Evolutionary conservation across 176 grass and related monocot species (phyloP).

Genomic region (Tillandsia fasciculata): DNA sequence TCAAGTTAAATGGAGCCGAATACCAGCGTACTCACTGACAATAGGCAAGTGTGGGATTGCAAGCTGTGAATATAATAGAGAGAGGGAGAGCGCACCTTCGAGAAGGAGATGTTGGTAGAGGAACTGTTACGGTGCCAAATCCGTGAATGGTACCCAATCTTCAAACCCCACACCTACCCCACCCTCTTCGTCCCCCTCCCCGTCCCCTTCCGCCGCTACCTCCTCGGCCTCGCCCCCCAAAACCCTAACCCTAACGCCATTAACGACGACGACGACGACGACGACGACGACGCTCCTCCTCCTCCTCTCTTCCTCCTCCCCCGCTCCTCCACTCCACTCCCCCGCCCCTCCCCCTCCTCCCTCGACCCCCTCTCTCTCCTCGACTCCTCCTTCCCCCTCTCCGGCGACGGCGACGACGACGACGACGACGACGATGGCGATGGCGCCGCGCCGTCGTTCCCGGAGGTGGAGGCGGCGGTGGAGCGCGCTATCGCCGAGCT

Average conservation of each 20-base stretch:
- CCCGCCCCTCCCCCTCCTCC: constrained; percentile 18
- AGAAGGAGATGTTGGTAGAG: constrained; percentile 35
- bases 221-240: constrained; percentile 27
- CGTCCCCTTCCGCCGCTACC: constrained; percentile 53
- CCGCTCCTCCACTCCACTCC: constrained; percentile 28
- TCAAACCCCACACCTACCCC: constrained; percentile 48
- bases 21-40: too few relatives aligned
- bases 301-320: constrained; percentile 50
- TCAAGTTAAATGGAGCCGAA: too few relatives aligned
- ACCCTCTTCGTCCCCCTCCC: constrained; percentile 49
- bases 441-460: constrained; percentile 37
- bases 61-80: too few relatives aligned
- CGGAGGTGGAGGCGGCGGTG: constrained; percentile 60
- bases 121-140: constrained; percentile 58
- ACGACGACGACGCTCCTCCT: background rate
- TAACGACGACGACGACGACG: background rate
- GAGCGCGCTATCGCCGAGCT: constrained; percentile 52
- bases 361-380: constrained; percentile 61
- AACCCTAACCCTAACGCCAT: background rate
- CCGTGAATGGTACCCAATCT: constrained; percentile 58
- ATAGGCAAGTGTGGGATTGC: too few relatives aligned
- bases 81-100: too few relatives aligned
- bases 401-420: constrained; percentile 5
- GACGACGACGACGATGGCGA: constrained; percentile 10
- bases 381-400: constrained; percentile 27